A percentile compares a stretch with the other conserved stretches of the same genome.
Conservation (phyloP, 306 rosid genomes). For the Rubus idaeus region DNA sequence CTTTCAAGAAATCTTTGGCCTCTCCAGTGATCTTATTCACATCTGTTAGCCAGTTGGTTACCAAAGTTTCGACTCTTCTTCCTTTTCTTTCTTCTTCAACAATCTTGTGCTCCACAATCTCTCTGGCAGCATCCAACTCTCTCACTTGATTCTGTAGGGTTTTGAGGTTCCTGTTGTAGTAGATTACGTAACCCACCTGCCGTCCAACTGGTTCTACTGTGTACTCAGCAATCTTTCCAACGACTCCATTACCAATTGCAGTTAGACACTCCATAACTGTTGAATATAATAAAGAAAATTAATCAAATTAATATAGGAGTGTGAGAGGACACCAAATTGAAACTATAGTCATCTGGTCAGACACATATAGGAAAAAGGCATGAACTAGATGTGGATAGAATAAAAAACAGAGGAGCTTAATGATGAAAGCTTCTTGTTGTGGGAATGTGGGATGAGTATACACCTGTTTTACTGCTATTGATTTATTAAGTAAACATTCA, state of each 20-base stretch:
- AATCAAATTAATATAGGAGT: too few relatives aligned
- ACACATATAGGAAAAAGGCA: too few relatives aligned
- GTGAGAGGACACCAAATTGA: too few relatives aligned
- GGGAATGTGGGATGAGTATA: too few relatives aligned
- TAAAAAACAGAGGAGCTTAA: too few relatives aligned
- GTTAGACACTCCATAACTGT: background rate
- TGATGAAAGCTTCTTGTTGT: too few relatives aligned
- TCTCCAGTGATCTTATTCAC: background rate
- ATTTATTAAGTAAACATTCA: too few relatives aligned
- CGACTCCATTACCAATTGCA: background rate
- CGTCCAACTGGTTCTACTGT: background rate
- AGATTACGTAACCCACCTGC: background rate
- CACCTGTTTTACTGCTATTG: too few relatives aligned
- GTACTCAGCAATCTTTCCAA: background rate
- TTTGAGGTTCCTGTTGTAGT: background rate
- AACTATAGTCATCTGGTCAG: too few relatives aligned
- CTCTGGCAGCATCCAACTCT: fast-evolving
- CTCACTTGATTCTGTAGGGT: background rate
- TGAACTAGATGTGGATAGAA: too few relatives aligned
- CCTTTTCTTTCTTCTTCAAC: background rate
- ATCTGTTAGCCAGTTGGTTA: background rate
- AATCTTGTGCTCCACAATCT: background rate
- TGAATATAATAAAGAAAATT: background rate
- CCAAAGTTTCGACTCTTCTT: background rate
- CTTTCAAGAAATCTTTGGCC: background rate